Percentiles rank a stretch among this genome's conserved stretches.
Evolutionary conservation across 345 rosid genomes (phyloP).

Genomic region (Sisymbrium altissimum): DNA sequence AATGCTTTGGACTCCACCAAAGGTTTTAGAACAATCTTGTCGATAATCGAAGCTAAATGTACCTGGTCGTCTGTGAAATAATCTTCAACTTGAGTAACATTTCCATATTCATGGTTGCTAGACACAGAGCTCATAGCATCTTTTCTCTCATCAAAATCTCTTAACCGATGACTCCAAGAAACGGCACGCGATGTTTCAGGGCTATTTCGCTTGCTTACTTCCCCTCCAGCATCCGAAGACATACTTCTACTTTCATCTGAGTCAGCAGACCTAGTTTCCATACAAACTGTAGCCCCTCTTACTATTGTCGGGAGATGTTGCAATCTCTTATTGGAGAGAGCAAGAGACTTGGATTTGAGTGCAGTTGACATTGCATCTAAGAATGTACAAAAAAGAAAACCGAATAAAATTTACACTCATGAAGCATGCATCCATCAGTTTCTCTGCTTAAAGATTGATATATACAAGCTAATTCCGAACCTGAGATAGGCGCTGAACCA

Average conservation of each 20-base stretch:
- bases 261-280: slow-evolving; percentile 19
- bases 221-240: slow-evolving; percentile 15
- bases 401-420: neutral
- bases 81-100: slow-evolving; percentile 33
- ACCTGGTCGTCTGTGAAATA: slow-evolving; percentile 51
- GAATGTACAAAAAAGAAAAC: neutral
- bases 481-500: slow-evolving; percentile 25
- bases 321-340: slow-evolving; percentile 19
- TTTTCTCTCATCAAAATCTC: slow-evolving; percentile 38
- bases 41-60: neutral
- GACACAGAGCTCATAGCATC: slow-evolving; percentile 33
- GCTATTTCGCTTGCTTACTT: slow-evolving; percentile 22
- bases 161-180: slow-evolving; percentile 14
- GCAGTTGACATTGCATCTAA: slow-evolving; percentile 21
- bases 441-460: neutral
- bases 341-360: neutral
- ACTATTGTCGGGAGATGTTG: slow-evolving; percentile 14
- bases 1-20: neutral
- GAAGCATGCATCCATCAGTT: slow-evolving; percentile 10
- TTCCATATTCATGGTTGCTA: slow-evolving; percentile 30
- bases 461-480: neutral
- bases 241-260: slow-evolving; percentile 17
- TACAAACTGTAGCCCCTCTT: slow-evolving; percentile 12
- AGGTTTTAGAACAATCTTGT: neutral
- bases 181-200: neutral